Evolutionary conservation across 306 rosid species (phyloP).

Genomic region (Pachyrhizus erosus): DNA sequence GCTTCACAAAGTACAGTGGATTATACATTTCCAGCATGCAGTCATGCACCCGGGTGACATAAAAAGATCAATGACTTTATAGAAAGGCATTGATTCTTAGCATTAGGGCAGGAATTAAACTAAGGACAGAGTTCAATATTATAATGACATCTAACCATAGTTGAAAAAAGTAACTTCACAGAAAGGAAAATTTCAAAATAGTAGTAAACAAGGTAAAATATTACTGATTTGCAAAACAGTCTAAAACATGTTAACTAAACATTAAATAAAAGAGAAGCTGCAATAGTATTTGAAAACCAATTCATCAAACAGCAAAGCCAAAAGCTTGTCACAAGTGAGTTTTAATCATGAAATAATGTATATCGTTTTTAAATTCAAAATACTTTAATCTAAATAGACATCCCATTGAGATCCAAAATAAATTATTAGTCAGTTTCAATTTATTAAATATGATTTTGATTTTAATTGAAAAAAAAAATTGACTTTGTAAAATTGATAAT

Average conservation of each 20-base stretch:
- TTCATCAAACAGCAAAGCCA: background rate
- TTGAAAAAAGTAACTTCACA: background rate
- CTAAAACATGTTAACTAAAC: no score
- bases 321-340: background rate
- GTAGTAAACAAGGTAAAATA: background rate
- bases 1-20: no score
- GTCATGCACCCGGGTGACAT: background rate
- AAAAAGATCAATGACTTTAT: background rate
- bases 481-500: no score
- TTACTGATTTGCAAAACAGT: background rate
- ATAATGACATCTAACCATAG: background rate
- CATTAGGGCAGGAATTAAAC: background rate
- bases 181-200: background rate
- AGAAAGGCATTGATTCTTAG: background rate
- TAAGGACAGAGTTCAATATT: background rate
- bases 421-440: no score
- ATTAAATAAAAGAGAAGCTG: background rate
- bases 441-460: no score
- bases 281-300: background rate
- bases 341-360: background rate
- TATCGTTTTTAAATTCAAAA: no score
- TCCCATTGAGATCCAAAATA: no score
- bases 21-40: background rate
- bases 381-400: no score
- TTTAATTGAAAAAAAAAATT: no score